Conservation (phyloP, 441 rosid species). For the Erodium texanum region DNA sequence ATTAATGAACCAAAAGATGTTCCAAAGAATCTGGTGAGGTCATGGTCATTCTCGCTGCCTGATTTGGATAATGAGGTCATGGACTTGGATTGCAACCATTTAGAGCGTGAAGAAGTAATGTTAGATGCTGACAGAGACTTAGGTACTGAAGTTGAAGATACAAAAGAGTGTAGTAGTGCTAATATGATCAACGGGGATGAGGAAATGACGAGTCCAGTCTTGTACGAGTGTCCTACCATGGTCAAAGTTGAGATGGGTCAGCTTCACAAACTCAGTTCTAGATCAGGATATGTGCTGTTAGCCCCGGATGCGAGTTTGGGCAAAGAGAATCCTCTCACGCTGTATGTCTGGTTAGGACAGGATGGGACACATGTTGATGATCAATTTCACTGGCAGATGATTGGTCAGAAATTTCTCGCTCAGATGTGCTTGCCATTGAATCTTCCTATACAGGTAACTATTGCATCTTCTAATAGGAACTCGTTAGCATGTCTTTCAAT, state of each 20-base stretch:
- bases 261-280: slow-evolving; percentile 24
- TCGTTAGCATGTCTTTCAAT: not conserved
- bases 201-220: slow-evolving; percentile 15
- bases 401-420: slow-evolving; percentile 25
- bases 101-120: too few species aligned
- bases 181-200: slow-evolving; percentile 5
- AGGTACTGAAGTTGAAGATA: too few species aligned
- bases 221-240: slow-evolving; percentile 37
- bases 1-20: slow-evolving; percentile 29
- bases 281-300: slow-evolving; percentile 31
- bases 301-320: slow-evolving; percentile 19
- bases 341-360: slow-evolving; percentile 36
- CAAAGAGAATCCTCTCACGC: slow-evolving; percentile 11
- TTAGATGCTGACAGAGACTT: too few species aligned
- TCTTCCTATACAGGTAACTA: slow-evolving; percentile 28
- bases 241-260: slow-evolving; percentile 24
- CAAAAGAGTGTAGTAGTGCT: too few species aligned
- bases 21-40: slow-evolving; percentile 29
- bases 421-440: slow-evolving; percentile 23
- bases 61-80: slow-evolving; percentile 32
- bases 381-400: slow-evolving; percentile 21
- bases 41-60: slow-evolving; percentile 48
- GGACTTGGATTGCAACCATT: slow-evolving; percentile 7
- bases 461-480: slow-evolving; percentile 1
- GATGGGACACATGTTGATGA: slow-evolving; percentile 13